Conservation (phyloP, 257 asterid species). For the Capsicum chinense region DNA sequence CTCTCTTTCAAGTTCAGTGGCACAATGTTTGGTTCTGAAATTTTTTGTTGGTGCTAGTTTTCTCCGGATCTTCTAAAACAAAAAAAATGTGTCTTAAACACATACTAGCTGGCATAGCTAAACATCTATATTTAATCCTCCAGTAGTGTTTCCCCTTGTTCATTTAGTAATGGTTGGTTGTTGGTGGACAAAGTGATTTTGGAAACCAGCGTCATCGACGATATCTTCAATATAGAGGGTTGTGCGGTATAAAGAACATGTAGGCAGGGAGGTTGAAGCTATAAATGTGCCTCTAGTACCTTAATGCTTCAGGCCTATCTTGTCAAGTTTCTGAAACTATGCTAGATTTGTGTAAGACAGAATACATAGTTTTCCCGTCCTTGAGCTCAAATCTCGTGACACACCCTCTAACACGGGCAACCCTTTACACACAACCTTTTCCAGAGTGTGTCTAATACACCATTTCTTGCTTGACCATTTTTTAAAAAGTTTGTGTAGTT, state of each 20-base stretch:
- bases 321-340: neutral
- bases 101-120: neutral
- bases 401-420: neutral
- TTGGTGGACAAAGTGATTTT: neutral
- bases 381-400: neutral
- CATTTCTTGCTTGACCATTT: no score
- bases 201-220: neutral
- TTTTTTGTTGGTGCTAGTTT: neutral
- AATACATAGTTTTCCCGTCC: neutral
- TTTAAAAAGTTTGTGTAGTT: no score
- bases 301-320: neutral
- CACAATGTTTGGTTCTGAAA: neutral
- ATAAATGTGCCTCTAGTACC: neutral
- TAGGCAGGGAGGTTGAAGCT: neutral
- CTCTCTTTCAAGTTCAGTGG: neutral
- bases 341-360: neutral
- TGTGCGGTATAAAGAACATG: neutral
- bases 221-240: neutral
- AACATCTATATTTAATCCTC: neutral
- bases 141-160: neutral
- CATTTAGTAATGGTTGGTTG: neutral
- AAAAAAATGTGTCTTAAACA: neutral
- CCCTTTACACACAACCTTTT: neutral
- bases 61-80: neutral
- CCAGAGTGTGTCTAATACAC: neutral